Conservation (phyloP, 2,329 filamentous ascomycete species). For the Dothideomycetes sp. region DNA sequence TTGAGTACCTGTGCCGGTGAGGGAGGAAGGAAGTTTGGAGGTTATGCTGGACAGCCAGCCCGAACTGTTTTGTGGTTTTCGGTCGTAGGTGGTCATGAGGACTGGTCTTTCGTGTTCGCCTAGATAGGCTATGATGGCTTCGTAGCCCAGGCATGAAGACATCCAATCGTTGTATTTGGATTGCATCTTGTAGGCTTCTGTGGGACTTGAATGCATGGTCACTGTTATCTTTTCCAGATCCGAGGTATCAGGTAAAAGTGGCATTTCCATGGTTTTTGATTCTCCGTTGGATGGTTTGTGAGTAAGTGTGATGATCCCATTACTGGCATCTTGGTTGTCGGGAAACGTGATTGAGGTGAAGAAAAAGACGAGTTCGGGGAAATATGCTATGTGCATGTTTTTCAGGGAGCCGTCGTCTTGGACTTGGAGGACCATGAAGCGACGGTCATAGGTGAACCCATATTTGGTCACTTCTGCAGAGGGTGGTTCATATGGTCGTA, state of each 20-base stretch:
- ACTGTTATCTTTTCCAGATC: conserved; percentile 31
- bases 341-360: conserved; percentile 29
- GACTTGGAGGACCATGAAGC: conserved; percentile 34
- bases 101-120: conserved; percentile 33
- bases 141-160: conserved; percentile 34
- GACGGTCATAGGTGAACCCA: conserved; percentile 38
- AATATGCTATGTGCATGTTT: conserved; percentile 35
- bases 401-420: conserved; percentile 26
- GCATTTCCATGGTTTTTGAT: conserved; percentile 27
- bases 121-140: conserved; percentile 35
- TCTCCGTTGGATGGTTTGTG: conserved; percentile 29
- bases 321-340: conserved; percentile 21
- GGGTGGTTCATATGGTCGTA: conserved; percentile 31
- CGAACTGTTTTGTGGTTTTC: not conserved
- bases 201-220: conserved; percentile 36
- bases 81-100: conserved; percentile 26
- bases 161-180: conserved; percentile 36
- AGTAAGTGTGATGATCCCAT: conserved; percentile 30
- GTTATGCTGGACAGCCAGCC: conserved; percentile 28
- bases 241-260: conserved; percentile 30
- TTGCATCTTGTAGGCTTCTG: conserved; percentile 36
- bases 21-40: conserved; percentile 19
- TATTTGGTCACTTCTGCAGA: conserved; percentile 33
- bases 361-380: conserved; percentile 35
- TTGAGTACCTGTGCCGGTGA: conserved; percentile 3